Evolutionary conservation across 805 yeast species (phyloP).

Genomic region (Tetrapisispora phaffii): DNA sequence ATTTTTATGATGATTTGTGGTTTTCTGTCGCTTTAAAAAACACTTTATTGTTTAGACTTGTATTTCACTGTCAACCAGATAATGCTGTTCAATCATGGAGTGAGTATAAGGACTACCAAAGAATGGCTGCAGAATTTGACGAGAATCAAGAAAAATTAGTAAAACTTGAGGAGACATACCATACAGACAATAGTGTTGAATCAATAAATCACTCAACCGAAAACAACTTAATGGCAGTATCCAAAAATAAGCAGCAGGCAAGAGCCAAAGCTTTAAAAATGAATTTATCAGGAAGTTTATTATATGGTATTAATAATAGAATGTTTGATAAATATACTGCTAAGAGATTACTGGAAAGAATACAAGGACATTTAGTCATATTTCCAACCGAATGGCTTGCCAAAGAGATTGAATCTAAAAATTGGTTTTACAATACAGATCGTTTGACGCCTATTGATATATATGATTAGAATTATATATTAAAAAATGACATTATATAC

Average conservation of each 20-base stretch:
- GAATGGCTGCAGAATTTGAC: conserved; percentile 48
- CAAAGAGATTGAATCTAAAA: conserved; percentile 78
- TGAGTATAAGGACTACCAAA: conserved; percentile 67
- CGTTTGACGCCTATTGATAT: conserved; percentile 92
- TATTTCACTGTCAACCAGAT: conserved; percentile 93
- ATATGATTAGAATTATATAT: conserved; percentile 30
- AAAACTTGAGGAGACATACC: conserved; percentile 14
- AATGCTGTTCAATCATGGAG: conserved; percentile 83
- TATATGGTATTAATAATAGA: conserved; percentile 32
- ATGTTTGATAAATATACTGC: conserved; percentile 70
- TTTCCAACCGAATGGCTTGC: conserved; percentile 89
- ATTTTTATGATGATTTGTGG: conserved; percentile 82
- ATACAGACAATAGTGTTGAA: neutral
- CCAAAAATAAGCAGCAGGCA: conserved; percentile 4
- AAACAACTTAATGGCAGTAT: neutral
- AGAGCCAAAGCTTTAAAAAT: conserved; percentile 20
- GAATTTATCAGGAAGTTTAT: conserved; percentile 24
- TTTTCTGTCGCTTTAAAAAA: conserved; percentile 72
- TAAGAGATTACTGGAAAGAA: conserved; percentile 54
- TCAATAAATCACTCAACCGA: neutral
- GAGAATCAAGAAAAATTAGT: conserved; percentile 24
- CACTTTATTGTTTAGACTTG: conserved; percentile 68
- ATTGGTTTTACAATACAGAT: conserved; percentile 93
- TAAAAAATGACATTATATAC: neutral
- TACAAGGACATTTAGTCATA: conserved; percentile 81